A percentile compares a stretch with the other conserved stretches of the same genome.
Evolutionary conservation across 306 rosid genomes (phyloP).

Genomic region (Lathyrus tuberosus): DNA sequence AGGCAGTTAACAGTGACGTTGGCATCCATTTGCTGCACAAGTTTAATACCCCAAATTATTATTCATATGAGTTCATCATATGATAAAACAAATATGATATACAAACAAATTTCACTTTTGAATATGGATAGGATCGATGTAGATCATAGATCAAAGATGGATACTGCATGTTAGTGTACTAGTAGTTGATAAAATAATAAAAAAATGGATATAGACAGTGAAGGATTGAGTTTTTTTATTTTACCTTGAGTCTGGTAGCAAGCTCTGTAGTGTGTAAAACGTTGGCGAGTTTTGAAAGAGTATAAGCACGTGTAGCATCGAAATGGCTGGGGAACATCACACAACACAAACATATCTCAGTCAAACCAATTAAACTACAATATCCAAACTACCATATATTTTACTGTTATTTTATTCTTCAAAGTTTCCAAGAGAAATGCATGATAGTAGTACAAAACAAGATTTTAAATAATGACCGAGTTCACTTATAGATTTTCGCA

Average conservation of each 20-base stretch:
- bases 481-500: too few species aligned
- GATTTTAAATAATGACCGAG: too few species aligned
- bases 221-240: neutral
- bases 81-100: slow-evolving; percentile 29
- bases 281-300: slow-evolving; percentile 98
- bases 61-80: neutral
- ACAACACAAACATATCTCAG: slow-evolving; percentile 37
- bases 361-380: slow-evolving; percentile 3
- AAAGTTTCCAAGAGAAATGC: too few species aligned
- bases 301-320: slow-evolving; percentile 98
- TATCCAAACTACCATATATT: too few species aligned
- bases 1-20: slow-evolving; percentile 86
- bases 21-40: slow-evolving; percentile 70
- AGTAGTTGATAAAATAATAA: neutral
- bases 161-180: neutral
- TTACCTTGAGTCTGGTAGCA: slow-evolving; percentile 72
- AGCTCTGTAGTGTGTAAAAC: slow-evolving; percentile 84
- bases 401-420: too few species aligned
- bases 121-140: slow-evolving; percentile 16
- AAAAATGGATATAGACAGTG: neutral
- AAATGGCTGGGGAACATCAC: slow-evolving; percentile 54
- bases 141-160: slow-evolving; percentile 1
- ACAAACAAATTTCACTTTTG: slow-evolving; percentile 47
- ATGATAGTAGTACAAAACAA: too few species aligned
- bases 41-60: neutral